A percentile compares a stretch with the other conserved stretches of the same genome.
Evolutionary conservation across 495 filamentous ascomycete genomes (phyloP).

Genomic region (Neurospora intermedia): DNA sequence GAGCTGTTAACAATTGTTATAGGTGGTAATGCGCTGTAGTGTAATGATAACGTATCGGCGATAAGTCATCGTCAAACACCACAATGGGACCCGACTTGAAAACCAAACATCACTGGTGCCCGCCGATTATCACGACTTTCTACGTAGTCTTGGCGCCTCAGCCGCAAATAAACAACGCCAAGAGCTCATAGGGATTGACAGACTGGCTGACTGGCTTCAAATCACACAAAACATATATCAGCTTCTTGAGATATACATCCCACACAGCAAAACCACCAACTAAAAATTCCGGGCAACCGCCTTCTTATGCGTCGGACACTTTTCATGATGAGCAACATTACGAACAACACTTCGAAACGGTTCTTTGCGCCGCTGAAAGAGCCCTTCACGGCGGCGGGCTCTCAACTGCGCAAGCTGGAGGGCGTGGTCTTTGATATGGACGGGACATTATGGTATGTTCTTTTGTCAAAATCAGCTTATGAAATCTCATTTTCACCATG

Average conservation of each 20-base stretch:
- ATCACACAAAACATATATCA: not conserved
- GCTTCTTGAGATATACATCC: not conserved
- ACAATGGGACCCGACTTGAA: too few species aligned
- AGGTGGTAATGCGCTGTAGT: not conserved
- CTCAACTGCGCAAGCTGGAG: conserved; percentile 45
- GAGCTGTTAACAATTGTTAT: not conserved
- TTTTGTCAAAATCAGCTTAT: too few species aligned
- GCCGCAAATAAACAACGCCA: not conserved
- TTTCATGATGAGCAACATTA: not conserved
- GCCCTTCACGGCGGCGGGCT: conserved; percentile 13
- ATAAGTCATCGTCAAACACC: not conserved
- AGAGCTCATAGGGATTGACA: not conserved
- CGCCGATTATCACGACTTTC: not conserved
- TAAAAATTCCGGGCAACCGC: not conserved
- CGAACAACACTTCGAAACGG: not conserved
- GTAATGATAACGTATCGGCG: not conserved
- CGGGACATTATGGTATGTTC: conserved; percentile 71
- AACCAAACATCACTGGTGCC: not conserved
- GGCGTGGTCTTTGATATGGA: conserved; percentile 94
- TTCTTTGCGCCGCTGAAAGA: conserved; percentile 30
- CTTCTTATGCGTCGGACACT: not conserved
- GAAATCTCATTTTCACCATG: too few species aligned
- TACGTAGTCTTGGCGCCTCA: not conserved
- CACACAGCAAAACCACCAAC: not conserved
- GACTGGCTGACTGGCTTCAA: not conserved